Evolutionary conservation across 2,329 filamentous ascomycete genomes (phyloP).

Genomic region (Trichoderma oligosporum): DNA sequence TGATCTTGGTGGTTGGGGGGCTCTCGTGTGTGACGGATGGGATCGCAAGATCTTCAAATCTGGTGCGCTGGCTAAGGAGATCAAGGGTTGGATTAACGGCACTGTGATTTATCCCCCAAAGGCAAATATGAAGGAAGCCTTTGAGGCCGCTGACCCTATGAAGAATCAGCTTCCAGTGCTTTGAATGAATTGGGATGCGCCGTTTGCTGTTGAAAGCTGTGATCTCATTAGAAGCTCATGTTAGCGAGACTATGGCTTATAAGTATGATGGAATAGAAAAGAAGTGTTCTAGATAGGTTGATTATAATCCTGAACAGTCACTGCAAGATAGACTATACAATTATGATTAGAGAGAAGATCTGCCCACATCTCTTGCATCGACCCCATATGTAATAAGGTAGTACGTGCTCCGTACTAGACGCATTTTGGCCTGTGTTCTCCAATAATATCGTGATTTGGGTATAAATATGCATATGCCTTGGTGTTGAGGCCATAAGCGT

Average conservation of each 20-base stretch:
- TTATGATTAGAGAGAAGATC: no score
- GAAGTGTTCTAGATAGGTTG: background rate
- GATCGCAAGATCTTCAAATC: slow-evolving; percentile 27
- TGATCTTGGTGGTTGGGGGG: slow-evolving; percentile 32
- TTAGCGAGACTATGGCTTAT: background rate
- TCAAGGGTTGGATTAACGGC: slow-evolving; percentile 34
- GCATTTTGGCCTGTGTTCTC: no score
- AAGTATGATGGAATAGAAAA: background rate
- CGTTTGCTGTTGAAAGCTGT: background rate
- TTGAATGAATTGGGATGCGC: background rate
- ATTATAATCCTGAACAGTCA: background rate
- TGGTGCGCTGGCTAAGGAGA: slow-evolving; percentile 31
- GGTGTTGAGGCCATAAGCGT: no score
- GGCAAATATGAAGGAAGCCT: slow-evolving; percentile 5
- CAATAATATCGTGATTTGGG: no score
- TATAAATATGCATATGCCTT: no score
- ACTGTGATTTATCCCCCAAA: slow-evolving; percentile 34
- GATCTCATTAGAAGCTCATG: background rate
- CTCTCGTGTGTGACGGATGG: slow-evolving; percentile 32
- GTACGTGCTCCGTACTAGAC: no score
- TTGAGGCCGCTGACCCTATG: slow-evolving; percentile 8
- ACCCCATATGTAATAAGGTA: no score
- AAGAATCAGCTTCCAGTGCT: background rate
- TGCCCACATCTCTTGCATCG: no score
- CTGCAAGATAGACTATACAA: background rate